Evolutionary conservation across 805 yeast species (phyloP), one percentile per base, ranked within the genome.

Genomic region (Suhomyces emberorum): DNA sequence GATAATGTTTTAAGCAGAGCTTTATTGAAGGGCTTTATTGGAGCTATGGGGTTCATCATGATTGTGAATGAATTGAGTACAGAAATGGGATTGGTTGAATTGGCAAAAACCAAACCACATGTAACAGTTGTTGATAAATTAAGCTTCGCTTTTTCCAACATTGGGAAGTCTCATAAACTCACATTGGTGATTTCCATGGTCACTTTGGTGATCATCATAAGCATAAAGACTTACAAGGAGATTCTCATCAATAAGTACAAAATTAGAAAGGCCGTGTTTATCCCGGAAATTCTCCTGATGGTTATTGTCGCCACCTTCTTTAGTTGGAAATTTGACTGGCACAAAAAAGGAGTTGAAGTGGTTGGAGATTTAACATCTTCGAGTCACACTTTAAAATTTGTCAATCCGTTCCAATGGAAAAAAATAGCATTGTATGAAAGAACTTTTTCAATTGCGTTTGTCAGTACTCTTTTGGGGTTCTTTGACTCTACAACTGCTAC

Each of bases 11-110:
- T 88, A 32, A 82, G 93, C 26, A 75, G 86, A 16, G 79, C 95
- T 0, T 62, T 88, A 21, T 60, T 88, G 9, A 72, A 88, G 43
- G 96, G 96, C 0, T 88, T 88, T 51, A 77, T 88, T 27, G 79
- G 88, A 9, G 93, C 93, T 3, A 87, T 88, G 41, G 96, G 96
- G 11, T 46, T 83, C 15, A 81, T 87, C 7, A 88, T 88, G 88
- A 72, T 88, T 20, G 65, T 83, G 49, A 68, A 31, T 61, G 35
- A 67, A 56, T 40, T 57, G 39, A 44, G 84, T 75, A 77, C 48
- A 77, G 85, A 53, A 54, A 61, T 59, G 52, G 65, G 67, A 3
- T 38, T 61, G 24, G 41, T 39, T 14, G 40, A 50, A 26, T 38
- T 51, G 35, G 46, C 55, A 2, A 24, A 24, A 10, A 26, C 38